Evolutionary conservation across 2,329 filamentous ascomycete species (phyloP).

Genomic region (Sclerotiophoma versabilis): DNA sequence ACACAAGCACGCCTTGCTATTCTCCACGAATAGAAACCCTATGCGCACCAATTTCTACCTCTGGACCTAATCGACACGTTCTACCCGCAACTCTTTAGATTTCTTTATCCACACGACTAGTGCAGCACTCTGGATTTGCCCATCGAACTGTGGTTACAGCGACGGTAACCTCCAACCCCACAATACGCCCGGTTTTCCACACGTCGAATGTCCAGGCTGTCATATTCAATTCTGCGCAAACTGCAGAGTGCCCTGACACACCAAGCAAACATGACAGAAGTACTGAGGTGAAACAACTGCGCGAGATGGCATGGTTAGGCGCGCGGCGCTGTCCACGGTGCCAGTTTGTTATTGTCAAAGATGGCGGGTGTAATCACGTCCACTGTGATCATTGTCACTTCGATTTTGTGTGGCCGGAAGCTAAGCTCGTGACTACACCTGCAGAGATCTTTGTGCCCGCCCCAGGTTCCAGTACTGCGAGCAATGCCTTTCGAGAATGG

Average conservation of each 20-base stretch:
- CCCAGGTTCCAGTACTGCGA: background rate
- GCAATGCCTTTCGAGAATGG: background rate
- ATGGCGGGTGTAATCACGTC: background rate
- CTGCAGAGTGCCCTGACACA: background rate
- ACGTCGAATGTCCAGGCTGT: conserved; percentile 4
- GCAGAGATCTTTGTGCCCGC: background rate
- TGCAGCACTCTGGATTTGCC: background rate
- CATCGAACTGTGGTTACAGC: background rate
- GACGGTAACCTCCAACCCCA: background rate
- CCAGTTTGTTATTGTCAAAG: conserved; percentile 6
- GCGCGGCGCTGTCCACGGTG: conserved; percentile 8
- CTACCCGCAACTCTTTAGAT: background rate
- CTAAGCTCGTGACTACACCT: background rate
- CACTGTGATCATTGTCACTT: conserved; percentile 1
- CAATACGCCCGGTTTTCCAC: background rate
- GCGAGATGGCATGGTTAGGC: background rate
- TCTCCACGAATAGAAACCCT: background rate
- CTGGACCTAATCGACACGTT: background rate
- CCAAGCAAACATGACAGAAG: background rate
- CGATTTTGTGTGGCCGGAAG: background rate
- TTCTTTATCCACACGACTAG: background rate
- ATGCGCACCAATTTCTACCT: background rate
- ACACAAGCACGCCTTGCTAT: background rate
- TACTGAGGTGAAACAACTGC: background rate
- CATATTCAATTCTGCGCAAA: background rate